Conservation (phyloP, 2,329 filamentous ascomycete species). For the Endoconidiophora laricicola region DNA sequence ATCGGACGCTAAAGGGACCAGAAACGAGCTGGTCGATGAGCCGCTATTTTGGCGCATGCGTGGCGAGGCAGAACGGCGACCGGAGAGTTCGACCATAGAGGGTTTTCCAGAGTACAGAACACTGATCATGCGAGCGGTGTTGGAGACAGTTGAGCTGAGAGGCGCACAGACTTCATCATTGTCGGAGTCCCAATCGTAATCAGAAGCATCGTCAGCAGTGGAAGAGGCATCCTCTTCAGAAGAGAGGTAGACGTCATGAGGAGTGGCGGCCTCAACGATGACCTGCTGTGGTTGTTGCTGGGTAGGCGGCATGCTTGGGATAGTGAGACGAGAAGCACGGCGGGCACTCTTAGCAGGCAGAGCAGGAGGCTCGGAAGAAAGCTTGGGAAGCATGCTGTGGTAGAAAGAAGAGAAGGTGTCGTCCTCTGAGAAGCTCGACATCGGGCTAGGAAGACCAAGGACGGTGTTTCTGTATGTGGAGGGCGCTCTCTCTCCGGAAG, state of each 20-base stretch:
- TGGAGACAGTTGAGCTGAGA: constrained; percentile 19
- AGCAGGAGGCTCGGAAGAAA: constrained; percentile 19
- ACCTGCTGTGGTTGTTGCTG: neutral
- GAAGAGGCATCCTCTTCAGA: constrained; percentile 50
- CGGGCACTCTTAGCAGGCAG: constrained; percentile 29
- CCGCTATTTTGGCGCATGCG: constrained; percentile 18
- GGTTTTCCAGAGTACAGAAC: constrained; percentile 45
- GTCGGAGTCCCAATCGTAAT: constrained; percentile 33
- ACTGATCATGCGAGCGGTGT: constrained; percentile 41
- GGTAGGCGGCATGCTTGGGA: constrained; percentile 6
- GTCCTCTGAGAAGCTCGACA: constrained; percentile 13
- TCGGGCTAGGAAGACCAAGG: constrained; percentile 11
- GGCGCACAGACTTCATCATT: constrained; percentile 19
- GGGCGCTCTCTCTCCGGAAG: constrained; percentile 4
- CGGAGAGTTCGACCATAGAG: constrained; percentile 34
- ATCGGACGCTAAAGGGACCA: neutral
- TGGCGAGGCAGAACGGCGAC: constrained; percentile 19
- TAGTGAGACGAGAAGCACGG: constrained; percentile 27
- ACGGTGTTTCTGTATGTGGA: constrained; percentile 11
- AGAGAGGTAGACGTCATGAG: constrained; percentile 46
- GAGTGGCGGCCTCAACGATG: constrained; percentile 15
- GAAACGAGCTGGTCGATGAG: constrained; percentile 15
- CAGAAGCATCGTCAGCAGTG: constrained; percentile 42
- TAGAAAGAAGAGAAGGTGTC: constrained; percentile 8
- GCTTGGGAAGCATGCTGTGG: constrained; percentile 9